phyloP scores from a whole-genome alignment of 2,329 filamentous ascomycete genomes.

The Sporothrix luriei region DNA sequence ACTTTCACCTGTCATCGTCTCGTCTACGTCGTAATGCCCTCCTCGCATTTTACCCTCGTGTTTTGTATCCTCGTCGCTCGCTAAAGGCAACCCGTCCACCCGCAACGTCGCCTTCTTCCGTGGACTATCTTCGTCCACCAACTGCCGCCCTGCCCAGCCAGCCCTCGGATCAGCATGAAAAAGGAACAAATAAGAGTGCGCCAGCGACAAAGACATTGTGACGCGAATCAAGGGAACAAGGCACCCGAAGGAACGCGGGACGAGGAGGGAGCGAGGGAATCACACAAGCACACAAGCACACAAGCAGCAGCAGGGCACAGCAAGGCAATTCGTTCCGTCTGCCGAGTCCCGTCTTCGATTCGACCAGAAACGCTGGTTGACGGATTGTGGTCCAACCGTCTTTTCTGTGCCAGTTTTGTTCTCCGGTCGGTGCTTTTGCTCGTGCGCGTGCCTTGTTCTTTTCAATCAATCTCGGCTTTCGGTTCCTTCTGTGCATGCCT shows the following conservation, averaged over 20 bases:
- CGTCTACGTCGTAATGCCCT: too few species aligned
- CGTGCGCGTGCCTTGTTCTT: neutral
- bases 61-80: conserved; percentile 3
- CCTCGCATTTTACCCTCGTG: neutral
- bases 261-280: neutral
- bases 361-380: neutral
- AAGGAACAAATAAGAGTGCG: neutral
- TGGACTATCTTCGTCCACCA: neutral
- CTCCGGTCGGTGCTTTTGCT: neutral
- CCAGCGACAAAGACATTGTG: conserved; percentile 10
- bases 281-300: too few species aligned
- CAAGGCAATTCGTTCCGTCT: conserved; percentile 23
- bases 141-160: conserved; percentile 20
- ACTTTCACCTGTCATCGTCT: neutral
- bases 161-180: conserved; percentile 1
- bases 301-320: neutral
- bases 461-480: neutral
- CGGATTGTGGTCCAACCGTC: conserved; percentile 17
- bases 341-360: conserved; percentile 23
- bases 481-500: neutral
- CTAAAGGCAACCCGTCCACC: neutral
- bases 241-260: neutral
- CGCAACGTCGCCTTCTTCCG: neutral
- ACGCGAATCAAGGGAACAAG: neutral
- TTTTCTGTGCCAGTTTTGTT: neutral